Evolutionary conservation across 805 yeast genomes (phyloP), one percentile per base, ranked within the genome.

Genomic region (Yarrowia porcina): DNA sequence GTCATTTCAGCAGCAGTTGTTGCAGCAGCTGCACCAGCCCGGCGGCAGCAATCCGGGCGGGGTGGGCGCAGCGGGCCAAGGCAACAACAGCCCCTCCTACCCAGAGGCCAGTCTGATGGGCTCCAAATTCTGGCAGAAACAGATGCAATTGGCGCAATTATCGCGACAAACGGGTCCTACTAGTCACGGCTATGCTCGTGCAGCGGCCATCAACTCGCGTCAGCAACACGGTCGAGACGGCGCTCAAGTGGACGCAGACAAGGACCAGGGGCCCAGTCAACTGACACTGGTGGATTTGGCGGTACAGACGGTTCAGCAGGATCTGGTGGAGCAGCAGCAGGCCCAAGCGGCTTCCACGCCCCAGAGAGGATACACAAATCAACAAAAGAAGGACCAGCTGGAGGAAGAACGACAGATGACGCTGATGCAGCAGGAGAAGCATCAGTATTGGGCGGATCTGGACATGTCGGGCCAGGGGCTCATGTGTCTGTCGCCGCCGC

Each of bases 381-480:
- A 66, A 52, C 70, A 71, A 64, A 68, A 71, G 67, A 69, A 73
- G 50, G 74, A 74, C 65, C 74, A 70, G 61, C 66, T 75, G 62
- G 77, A 77, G 65, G 78, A 77, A 23, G 75, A 77, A 63, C 72
- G 76, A 66, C 79, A 73, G 66, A 72, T 75, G 35, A 70, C 69
- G 44, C 71, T 74, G 64, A 75, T 74, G 63, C 76, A 74, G 67
- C 75, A 72, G 49, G 64, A 72, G 60, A 71, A 78, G 68, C 87
- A 86, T 65, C 97, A 92, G 76, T 81, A 89, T 71, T 94, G 99
- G 99, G 88, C 96, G 61, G 93, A 92, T 6, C 78, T 94, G 67
- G 99, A 94, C 76, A 78, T 93, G 67, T 85, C 96, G 67, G 97
- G 97, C 65, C 96, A 94, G 74, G 89, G 93, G 33, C 79, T 94